Conservation (phyloP, 2,329 filamentous ascomycete genomes). For the Scytalidium lignicola region DNA sequence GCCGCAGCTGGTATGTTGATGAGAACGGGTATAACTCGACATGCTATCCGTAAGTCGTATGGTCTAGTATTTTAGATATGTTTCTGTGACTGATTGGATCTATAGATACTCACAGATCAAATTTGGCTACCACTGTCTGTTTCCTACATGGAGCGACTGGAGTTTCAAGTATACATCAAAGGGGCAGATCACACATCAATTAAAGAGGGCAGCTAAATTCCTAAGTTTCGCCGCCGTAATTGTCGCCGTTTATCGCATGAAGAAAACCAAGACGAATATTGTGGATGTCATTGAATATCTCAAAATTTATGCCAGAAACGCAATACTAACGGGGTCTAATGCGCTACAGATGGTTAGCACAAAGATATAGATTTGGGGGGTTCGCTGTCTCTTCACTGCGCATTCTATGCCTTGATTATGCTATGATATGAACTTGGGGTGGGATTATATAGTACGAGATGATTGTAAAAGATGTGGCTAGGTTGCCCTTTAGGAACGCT, state of each 20-base stretch:
- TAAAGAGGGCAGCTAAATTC: slow-evolving; percentile 15
- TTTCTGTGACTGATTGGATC: slow-evolving; percentile 10
- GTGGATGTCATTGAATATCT: not conserved
- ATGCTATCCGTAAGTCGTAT: slow-evolving; percentile 36
- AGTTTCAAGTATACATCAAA: slow-evolving; percentile 43
- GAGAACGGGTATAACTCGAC: slow-evolving; percentile 43
- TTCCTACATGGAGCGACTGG: slow-evolving; percentile 51
- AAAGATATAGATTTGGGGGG: slow-evolving; percentile 6
- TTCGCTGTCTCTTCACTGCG: not conserved
- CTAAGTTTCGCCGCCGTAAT: slow-evolving; percentile 17
- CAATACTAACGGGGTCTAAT: not conserved
- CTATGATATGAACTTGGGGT: too few species aligned
- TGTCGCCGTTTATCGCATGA: slow-evolving; percentile 2
- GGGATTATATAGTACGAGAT: too few species aligned
- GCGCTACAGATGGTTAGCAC: slow-evolving; percentile 6
- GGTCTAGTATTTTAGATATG: not conserved
- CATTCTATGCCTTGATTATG: too few species aligned
- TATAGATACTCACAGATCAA: slow-evolving; percentile 44
- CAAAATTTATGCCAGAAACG: not conserved
- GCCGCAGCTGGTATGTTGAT: slow-evolving; percentile 44
- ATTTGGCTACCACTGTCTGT: slow-evolving; percentile 44
- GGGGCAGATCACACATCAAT: slow-evolving; percentile 32
- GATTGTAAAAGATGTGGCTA: too few species aligned
- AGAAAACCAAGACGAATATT: not conserved
- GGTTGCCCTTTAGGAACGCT: too few species aligned